Evolutionary conservation across 768 basidiomycete genomes (phyloP), one percentile per base, ranked within the genome.

Genomic region (Pleurotus djamor): DNA sequence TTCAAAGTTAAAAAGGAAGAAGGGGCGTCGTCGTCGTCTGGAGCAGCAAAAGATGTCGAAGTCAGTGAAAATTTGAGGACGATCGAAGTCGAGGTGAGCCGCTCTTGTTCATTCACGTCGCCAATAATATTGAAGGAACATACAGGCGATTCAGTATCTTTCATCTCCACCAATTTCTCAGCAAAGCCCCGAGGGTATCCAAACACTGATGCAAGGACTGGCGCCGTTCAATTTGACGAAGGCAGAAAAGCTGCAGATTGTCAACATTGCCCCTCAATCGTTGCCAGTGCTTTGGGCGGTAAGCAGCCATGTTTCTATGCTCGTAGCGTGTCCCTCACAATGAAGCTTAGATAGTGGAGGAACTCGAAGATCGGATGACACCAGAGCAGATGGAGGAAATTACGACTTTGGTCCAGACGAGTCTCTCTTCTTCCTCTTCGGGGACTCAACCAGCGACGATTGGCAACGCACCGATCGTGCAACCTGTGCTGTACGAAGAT

Each of bases 341-440:
- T n/a, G n/a, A n/a, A n/a, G n/a, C n/a, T n/a, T n/a, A 97, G 95
- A 89, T 96, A 57, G 84, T 98, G 7, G 96, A 98, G 73, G 95
- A 98, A 70, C 74, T 94, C 2, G 92, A 95, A 71, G 89, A 91
- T 63, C 83, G 95, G 47, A 81, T 94, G 54, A 56, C 54, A 4
- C 86, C 87, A 0, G 81, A 87, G 43, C 76, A 80, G 35, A 86
- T 89, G 72, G 83, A 88, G 2, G 84, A 87, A 7, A 84, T 96
- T 9, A 75, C 94, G 0, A 66, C 69, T 4, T 69, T 76, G 33
- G 88, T 96, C 21, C 74, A 83, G 35, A 68, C 70, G 8, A 83
- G 83, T 4, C 65, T 79, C 21, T 59, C 67, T 13, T 67, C 48
- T 5, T 58, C 59, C 14, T 45, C 43, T 4, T 28, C 21, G 21